Conservation (phyloP, 306 rosid species). For the Cucumis hystrix region DNA sequence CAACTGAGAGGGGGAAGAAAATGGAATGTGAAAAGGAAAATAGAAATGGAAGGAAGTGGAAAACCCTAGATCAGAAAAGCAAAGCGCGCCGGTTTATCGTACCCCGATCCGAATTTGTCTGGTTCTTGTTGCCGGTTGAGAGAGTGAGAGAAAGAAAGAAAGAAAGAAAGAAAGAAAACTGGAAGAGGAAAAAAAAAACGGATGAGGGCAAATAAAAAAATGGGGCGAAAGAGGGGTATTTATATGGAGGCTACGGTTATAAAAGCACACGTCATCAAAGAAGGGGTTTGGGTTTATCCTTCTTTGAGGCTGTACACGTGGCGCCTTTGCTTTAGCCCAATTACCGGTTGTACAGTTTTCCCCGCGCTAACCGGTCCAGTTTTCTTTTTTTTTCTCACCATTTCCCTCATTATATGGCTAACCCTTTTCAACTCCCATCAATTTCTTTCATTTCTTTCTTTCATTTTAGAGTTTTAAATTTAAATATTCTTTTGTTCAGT, state of each 20-base stretch:
- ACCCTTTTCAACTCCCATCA: background rate
- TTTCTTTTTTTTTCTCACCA: background rate
- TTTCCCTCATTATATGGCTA: background rate
- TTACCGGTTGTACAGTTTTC: background rate
- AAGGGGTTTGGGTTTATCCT: conserved; percentile 3
- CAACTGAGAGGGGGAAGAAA: background rate
- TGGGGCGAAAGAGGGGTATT: conserved; percentile 3
- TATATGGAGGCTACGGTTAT: conserved; percentile 53
- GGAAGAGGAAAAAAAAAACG: conserved; percentile 20
- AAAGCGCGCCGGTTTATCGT: background rate
- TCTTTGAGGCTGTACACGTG: conserved; percentile 11
- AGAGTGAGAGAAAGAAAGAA: background rate
- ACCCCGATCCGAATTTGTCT: background rate
- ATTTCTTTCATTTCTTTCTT: too few relatives aligned
- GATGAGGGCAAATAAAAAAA: conserved; percentile 11
- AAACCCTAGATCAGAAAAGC: conserved; percentile 6
- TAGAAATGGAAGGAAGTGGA: background rate
- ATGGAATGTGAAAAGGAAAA: conserved; percentile 7
- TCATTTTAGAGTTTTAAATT: too few relatives aligned
- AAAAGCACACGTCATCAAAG: conserved; percentile 33
- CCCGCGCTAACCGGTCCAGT: background rate
- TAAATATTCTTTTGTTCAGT: too few relatives aligned
- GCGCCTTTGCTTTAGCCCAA: background rate
- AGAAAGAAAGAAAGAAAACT: background rate
- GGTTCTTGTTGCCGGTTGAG: conserved; percentile 1